These are phyloP conservation scores for Fennellomyces sp. DNA, from an alignment of 371 early-diverging fungal genomes.

Conservation along the genomic window DNA sequence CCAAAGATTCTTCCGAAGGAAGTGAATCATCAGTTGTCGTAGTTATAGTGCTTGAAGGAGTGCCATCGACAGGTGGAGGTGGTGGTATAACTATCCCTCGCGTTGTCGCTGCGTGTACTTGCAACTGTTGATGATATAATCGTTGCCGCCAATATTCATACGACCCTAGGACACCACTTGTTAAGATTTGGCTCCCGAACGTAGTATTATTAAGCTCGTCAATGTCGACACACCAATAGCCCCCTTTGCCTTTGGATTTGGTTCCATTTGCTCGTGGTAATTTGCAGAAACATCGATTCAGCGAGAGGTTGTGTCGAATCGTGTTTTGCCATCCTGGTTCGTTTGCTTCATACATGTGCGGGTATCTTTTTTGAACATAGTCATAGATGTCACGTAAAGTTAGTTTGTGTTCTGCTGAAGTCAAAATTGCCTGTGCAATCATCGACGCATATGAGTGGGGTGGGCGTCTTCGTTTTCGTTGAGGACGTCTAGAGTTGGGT, in stretches of 20 bases:
- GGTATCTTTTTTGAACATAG: slow-evolving; percentile 60
- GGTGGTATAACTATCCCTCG: neutral
- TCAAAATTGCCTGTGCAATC: slow-evolving; percentile 64
- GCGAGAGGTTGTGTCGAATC: slow-evolving; percentile 78
- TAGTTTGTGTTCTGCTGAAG: slow-evolving; percentile 45
- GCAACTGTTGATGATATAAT: slow-evolving; percentile 4
- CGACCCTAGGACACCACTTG: slow-evolving; percentile 8
- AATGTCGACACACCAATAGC: slow-evolving; percentile 55
- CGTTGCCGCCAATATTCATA: slow-evolving; percentile 2
- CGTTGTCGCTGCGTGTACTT: neutral
- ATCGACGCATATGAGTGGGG: slow-evolving; percentile 69
- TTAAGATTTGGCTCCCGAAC: slow-evolving; percentile 19
- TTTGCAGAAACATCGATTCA: slow-evolving; percentile 71
- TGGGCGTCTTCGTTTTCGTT: slow-evolving; percentile 53
- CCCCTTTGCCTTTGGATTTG: slow-evolving; percentile 53
- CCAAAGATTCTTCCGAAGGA: neutral
- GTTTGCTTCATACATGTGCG: slow-evolving; percentile 56
- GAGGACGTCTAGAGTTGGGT: slow-evolving; percentile 1
- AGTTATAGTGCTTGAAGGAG: neutral
- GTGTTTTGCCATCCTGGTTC: slow-evolving; percentile 71
- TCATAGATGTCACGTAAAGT: slow-evolving; percentile 67
- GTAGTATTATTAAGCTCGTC: slow-evolving; percentile 29
- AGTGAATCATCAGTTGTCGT: neutral
- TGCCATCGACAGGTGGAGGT: neutral
- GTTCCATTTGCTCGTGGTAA: slow-evolving; percentile 49